phyloP scores from a whole-genome alignment of 306 rosid species.

The Castanea sativa region DNA sequence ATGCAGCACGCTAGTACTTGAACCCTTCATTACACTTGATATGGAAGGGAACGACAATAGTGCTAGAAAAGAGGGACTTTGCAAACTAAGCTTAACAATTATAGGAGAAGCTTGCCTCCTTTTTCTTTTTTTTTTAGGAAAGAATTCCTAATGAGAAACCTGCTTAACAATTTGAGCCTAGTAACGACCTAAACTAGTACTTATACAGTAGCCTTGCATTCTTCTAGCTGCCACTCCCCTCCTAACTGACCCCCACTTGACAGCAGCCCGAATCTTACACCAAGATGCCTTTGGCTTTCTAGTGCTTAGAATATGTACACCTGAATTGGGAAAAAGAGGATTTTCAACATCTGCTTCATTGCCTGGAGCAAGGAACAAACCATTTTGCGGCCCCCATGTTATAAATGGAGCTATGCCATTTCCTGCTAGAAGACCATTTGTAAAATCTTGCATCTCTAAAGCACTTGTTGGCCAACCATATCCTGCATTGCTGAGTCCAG shows the following conservation, averaged over 20 bases:
- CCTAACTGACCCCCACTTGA: slow-evolving; percentile 41
- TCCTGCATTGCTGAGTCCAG: slow-evolving; percentile 18
- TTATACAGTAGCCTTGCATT: slow-evolving; percentile 21
- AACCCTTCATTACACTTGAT: not conserved
- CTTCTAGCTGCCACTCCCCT: slow-evolving; percentile 37
- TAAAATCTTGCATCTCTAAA: slow-evolving; percentile 8
- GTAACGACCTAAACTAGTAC: slow-evolving; percentile 15
- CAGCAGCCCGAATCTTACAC: slow-evolving; percentile 37
- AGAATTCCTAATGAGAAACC: not conserved
- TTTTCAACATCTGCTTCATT: slow-evolving; percentile 23
- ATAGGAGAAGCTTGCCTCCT: not conserved
- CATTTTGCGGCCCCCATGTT: slow-evolving; percentile 24
- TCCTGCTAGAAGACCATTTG: slow-evolving; percentile 17
- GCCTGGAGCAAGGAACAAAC: slow-evolving; percentile 4
- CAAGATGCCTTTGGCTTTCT: slow-evolving; percentile 49
- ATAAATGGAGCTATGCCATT: slow-evolving; percentile 18
- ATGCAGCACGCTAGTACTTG: not conserved
- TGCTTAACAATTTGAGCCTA: slow-evolving; percentile 5
- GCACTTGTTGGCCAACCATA: slow-evolving; percentile 13
- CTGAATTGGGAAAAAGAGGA: not conserved
- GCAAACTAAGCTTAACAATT: not conserved
- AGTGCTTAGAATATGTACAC: slow-evolving; percentile 13
- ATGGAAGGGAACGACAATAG: too few species aligned
- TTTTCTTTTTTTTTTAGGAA: not conserved
- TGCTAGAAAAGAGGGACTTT: not conserved